These are phyloP conservation scores for Lactarius sp. DNA, from an alignment of 768 basidiomycete species.

Conservation along the genomic window DNA sequence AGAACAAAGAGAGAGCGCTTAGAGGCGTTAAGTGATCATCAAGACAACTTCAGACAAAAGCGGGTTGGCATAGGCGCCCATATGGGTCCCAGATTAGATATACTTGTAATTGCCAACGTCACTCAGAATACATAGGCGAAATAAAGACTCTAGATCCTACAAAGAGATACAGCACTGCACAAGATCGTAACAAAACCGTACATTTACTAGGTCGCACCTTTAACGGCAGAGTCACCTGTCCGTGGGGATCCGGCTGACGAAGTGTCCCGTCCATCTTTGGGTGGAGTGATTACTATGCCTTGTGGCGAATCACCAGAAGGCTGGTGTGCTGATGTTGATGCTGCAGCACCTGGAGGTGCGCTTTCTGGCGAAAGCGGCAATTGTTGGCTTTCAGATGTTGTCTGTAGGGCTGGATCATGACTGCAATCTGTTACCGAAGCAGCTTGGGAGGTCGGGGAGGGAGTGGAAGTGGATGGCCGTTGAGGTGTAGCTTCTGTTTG, in stretches of 20 bases:
- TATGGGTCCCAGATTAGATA: too few species aligned
- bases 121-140: conserved; percentile 5
- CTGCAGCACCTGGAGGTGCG: not conserved
- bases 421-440: not conserved
- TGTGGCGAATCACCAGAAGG: not conserved
- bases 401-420: conserved; percentile 5
- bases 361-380: not conserved
- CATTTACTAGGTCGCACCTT: not conserved
- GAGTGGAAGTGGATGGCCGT: not conserved
- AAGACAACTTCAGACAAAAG: not conserved
- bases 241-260: not conserved
- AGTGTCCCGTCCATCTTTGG: not conserved
- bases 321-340: not conserved
- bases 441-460: not conserved
- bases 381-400: conserved; percentile 1
- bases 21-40: not conserved
- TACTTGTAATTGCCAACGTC: not conserved
- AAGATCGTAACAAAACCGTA: not conserved
- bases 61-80: not conserved
- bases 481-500: not conserved
- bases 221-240: not conserved
- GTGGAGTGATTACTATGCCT: not conserved
- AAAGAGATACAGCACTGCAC: conserved; percentile 23
- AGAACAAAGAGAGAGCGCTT: not conserved
- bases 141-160: conserved; percentile 22